phyloP scores from a whole-genome alignment of 331 rosid genomes.

The Quercus tomentella region DNA sequence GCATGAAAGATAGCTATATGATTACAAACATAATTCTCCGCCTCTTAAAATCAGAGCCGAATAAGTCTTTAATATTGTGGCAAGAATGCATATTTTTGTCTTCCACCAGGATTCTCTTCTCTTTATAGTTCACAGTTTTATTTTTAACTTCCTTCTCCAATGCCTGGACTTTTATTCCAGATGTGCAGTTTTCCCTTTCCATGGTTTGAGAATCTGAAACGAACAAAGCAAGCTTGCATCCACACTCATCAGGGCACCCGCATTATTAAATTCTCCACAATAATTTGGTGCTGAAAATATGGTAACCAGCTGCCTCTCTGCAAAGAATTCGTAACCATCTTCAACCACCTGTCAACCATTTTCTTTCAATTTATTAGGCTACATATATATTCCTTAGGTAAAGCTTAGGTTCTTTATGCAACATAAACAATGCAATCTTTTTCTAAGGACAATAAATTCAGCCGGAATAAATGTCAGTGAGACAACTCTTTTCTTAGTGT shows the following conservation, averaged over 20 bases:
- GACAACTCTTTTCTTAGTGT: no score
- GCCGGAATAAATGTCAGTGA: no score
- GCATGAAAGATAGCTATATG: not conserved
- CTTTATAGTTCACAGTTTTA: not conserved
- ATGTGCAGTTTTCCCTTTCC: conserved; percentile 20
- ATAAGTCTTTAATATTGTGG: not conserved
- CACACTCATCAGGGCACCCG: conserved; percentile 63
- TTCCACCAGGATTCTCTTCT: not conserved
- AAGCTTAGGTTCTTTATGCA: no score
- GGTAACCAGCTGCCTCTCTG: conserved; percentile 59
- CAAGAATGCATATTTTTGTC: not conserved
- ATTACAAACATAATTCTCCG: not conserved
- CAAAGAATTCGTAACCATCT: conserved; percentile 67
- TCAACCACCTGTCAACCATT: conserved; percentile 50
- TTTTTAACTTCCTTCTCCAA: no score
- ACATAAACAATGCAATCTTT: no score
- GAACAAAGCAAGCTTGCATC: conserved; percentile 60
- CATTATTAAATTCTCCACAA: conserved; percentile 70
- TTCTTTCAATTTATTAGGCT: no score
- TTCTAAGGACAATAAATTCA: no score
- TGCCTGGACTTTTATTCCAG: conserved; percentile 10
- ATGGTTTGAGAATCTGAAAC: conserved; percentile 62
- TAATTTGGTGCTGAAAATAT: conserved; percentile 69
- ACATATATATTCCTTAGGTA: no score
- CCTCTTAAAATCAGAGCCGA: not conserved